phyloP scores from a whole-genome alignment of 2,329 filamentous ascomycete species.

The Aureobasidium musti region DNA sequence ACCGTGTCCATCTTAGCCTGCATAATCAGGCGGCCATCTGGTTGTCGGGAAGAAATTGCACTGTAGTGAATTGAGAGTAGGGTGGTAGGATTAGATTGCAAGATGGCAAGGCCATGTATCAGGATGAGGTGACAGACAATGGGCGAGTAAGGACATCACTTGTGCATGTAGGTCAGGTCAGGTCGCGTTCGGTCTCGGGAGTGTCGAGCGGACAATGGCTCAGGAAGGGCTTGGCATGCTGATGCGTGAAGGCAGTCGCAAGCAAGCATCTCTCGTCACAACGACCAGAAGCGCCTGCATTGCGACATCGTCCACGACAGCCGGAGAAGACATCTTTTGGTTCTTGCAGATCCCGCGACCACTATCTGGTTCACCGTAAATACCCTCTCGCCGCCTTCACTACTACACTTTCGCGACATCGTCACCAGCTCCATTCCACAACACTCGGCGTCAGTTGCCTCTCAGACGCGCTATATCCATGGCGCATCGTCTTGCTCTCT shows the following conservation, averaged over 20 bases:
- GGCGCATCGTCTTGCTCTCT: conserved; percentile 5
- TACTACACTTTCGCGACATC: not conserved
- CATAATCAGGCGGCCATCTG: conserved; percentile 1
- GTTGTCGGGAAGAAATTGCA: not conserved
- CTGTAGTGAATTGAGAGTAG: not conserved
- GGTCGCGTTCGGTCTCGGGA: not conserved
- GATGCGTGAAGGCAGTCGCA: not conserved
- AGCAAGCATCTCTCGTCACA: not conserved
- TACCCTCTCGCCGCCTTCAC: not conserved
- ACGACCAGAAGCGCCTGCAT: not conserved
- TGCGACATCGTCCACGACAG: not conserved
- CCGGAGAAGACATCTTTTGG: not conserved
- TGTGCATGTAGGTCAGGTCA: not conserved
- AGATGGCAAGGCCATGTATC: too few relatives aligned
- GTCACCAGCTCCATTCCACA: not conserved
- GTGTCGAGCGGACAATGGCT: not conserved
- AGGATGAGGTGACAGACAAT: not conserved
- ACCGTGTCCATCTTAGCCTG: conserved; percentile 3
- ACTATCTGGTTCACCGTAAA: not conserved
- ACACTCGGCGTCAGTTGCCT: conserved; percentile 4
- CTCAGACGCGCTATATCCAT: conserved; percentile 3
- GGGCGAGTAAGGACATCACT: not conserved
- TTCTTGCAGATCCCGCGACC: not conserved
- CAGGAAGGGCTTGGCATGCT: not conserved
- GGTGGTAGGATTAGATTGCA: too few relatives aligned